Base-by-base conservation (phyloP, 2,329 filamentous ascomycete genomes). In the Epichloe festucae region DNA sequence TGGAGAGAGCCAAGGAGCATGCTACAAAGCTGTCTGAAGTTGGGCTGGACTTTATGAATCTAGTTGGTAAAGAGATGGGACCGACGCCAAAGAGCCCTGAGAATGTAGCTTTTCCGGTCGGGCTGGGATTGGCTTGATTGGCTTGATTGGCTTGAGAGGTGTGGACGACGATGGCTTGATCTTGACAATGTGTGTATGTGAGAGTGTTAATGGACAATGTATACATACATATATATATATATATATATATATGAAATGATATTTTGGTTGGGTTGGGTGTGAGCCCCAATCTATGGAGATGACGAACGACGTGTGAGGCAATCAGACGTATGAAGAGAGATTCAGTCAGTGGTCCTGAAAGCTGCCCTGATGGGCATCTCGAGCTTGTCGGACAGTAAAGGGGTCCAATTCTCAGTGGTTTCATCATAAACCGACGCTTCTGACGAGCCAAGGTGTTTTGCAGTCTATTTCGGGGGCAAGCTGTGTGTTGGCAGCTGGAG, bases 41-140 rank as follows among this genome's bases (percentile, higher is more conserved):
- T 21, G 90, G 90, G 0, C 71, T 98, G 35, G 91, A 98, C 66
- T 97, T 98, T 64, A 80, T 78, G 52, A 87, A 87, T 58, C 68
- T 97, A 52, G 82, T 96, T 14, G 87, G 85, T 15, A 75, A 75
- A 57, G 81, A 76, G 40, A 59, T 74, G 44, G 62, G 67, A 44
- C 62, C 62, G 46, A 15, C 35, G 8, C 3, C 44, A n/a, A 48
- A 48, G 45, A 23, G 31, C 17, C 19, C 44, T 39, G 36, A n/a
- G 6, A 57, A 59, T 46, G 58, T 59, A 14, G 55, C 34, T n/a
- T 49, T 58, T 2, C 50, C 46, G 15, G 56, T 65, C 47, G 66
- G 65, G 19, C 52, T 66, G 46, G 66, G 65, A 2, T 48, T 67
- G 45, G 58, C 63, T 17, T 63, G 51, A 65, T 8, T 7, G 1